Conservation (phyloP, 495 filamentous ascomycete species). For the Penicillium herquei region DNA sequence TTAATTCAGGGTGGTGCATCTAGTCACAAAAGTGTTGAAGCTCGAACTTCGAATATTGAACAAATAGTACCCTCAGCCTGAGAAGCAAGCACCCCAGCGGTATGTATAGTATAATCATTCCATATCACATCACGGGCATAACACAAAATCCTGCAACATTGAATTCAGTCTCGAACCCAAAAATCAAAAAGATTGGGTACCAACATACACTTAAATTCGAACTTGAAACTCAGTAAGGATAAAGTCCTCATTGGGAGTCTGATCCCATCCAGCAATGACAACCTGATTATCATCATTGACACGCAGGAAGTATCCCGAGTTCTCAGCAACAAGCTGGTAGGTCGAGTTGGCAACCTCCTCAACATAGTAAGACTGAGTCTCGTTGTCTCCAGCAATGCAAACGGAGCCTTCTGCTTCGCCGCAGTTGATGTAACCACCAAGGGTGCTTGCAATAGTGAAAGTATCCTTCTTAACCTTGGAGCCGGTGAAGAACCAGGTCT, state of each 20-base stretch:
- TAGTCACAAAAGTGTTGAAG: too few relatives aligned
- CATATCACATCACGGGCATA: too few relatives aligned
- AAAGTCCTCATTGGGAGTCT: not conserved
- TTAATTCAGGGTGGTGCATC: too few relatives aligned
- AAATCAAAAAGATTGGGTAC: not conserved
- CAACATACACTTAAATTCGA: not conserved
- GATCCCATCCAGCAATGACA: not conserved
- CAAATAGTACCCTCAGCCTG: too few relatives aligned
- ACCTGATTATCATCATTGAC: not conserved
- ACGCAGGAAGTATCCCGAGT: not conserved
- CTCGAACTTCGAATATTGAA: too few relatives aligned
- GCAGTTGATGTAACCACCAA: not conserved
- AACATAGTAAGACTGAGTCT: not conserved
- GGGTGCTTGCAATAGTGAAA: not conserved
- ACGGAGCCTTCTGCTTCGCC: not conserved
- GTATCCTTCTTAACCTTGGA: not conserved
- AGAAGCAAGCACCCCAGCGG: too few relatives aligned
- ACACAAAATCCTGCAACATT: too few relatives aligned
- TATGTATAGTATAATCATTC: too few relatives aligned
- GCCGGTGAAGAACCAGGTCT: not conserved
- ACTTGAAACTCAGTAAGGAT: not conserved
- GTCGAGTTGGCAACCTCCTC: not conserved
- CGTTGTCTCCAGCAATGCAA: not conserved
- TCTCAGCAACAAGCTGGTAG: not conserved
- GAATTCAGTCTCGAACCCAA: too few relatives aligned